phyloP scores from a whole-genome alignment of 495 filamentous ascomycete genomes.

The Penicillium canescens region DNA sequence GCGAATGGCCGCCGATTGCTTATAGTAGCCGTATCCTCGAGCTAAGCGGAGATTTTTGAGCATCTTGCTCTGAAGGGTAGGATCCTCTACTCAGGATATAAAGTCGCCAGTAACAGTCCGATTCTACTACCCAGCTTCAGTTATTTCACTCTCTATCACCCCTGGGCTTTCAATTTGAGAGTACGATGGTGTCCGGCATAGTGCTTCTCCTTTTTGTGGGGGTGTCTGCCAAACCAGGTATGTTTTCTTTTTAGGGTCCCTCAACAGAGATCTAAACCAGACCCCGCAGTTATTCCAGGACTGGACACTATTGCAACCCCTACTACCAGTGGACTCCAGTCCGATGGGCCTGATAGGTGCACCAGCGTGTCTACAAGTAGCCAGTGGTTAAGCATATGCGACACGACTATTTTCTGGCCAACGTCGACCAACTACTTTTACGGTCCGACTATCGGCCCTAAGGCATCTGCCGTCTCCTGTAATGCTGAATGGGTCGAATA shows the following conservation, averaged over 20 bases:
- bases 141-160: background rate
- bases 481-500: conserved; percentile 27
- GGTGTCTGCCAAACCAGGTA: background rate
- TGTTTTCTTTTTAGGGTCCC: background rate
- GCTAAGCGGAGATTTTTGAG: background rate
- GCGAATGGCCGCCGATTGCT: background rate
- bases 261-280: background rate
- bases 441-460: conserved; percentile 24
- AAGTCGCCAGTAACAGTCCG: background rate
- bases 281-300: background rate
- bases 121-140: background rate
- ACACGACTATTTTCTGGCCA: conserved; percentile 29
- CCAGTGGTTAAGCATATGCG: conserved; percentile 25
- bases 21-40: background rate
- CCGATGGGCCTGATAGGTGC: background rate
- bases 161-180: background rate
- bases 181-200: background rate
- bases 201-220: background rate
- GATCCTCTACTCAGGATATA: background rate
- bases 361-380: conserved; percentile 13
- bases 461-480: conserved; percentile 22
- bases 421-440: conserved; percentile 30
- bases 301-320: background rate
- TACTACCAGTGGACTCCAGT: background rate
- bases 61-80: background rate